These are phyloP conservation scores for Chimonanthus salicifolius DNA, from an alignment of 164 flowering plant genomes.

Conservation along the genomic window DNA sequence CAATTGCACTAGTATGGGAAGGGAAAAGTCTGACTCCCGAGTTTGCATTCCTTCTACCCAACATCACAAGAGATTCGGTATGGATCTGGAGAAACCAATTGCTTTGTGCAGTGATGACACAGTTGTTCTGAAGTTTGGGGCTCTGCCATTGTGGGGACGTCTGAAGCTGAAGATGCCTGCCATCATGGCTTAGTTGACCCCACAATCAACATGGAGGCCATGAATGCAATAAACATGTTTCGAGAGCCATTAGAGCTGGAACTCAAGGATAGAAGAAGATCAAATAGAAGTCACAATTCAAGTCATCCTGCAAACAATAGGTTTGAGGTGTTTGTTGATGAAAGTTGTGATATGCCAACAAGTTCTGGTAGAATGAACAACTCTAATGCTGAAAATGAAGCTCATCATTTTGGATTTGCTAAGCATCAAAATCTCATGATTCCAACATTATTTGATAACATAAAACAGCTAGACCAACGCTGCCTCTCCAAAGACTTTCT, in stretches of 20 bases:
- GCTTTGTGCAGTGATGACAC: conserved; percentile 49
- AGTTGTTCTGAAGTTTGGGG: conserved; percentile 61
- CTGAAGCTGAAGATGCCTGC: conserved; percentile 80
- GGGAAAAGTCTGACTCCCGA: neutral
- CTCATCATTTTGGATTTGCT: too few relatives aligned
- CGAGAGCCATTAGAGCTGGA: conserved; percentile 67
- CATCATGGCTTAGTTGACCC: conserved; percentile 98
- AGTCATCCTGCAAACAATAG: conserved; percentile 24
- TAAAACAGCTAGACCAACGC: conserved; percentile 9
- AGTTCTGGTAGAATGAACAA: conserved; percentile 9
- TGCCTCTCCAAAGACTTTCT: conserved; percentile 40
- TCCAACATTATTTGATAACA: neutral
- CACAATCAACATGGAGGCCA: conserved; percentile 85
- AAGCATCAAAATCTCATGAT: conserved; percentile 6
- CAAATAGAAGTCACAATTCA: conserved; percentile 29
- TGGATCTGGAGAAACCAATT: conserved; percentile 12
- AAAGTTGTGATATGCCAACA: conserved; percentile 24
- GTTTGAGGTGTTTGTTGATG: conserved; percentile 60
- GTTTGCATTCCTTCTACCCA: neutral
- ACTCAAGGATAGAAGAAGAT: conserved; percentile 27
- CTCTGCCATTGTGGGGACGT: conserved; percentile 63
- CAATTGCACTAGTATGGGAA: neutral
- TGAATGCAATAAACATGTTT: conserved; percentile 87
- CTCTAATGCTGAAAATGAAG: conserved; percentile 5
- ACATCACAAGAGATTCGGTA: conserved; percentile 2